Evolutionary conservation across 2,329 filamentous ascomycete species (phyloP).

Genomic region (Sarocladium brachiariae): DNA sequence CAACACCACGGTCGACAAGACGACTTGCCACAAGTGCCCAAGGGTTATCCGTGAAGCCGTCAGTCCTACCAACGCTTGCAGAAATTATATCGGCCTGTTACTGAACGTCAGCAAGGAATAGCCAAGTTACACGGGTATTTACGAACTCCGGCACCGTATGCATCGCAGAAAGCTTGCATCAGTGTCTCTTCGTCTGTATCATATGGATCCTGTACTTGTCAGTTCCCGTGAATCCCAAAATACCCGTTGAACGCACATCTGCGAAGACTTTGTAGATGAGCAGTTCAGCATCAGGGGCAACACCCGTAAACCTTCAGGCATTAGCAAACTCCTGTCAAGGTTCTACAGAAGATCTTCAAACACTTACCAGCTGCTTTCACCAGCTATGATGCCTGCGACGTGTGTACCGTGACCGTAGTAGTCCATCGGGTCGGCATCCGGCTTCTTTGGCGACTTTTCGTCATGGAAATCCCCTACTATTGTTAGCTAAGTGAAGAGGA

Average conservation of each 20-base stretch:
- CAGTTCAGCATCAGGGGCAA: constrained; percentile 30
- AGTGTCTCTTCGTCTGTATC: constrained; percentile 22
- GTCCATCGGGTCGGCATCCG: constrained; percentile 29
- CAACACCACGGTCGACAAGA: constrained; percentile 37
- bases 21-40: constrained; percentile 35
- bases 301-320: constrained; percentile 28
- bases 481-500: background rate
- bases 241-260: constrained; percentile 1
- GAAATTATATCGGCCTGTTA: constrained; percentile 38
- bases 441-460: constrained; percentile 23
- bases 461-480: constrained; percentile 23
- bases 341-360: too few species aligned
- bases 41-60: constrained; percentile 34
- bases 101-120: background rate
- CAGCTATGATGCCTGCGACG: constrained; percentile 23
- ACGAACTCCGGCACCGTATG: constrained; percentile 26
- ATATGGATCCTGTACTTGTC: constrained; percentile 3
- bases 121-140: background rate
- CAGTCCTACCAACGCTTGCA: constrained; percentile 29
- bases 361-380: constrained; percentile 11
- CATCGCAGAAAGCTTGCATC: constrained; percentile 30
- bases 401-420: constrained; percentile 30
- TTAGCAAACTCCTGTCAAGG: background rate
- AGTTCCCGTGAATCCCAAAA: background rate
- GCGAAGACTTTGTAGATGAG: constrained; percentile 30